Conservation (phyloP, 2,329 filamentous ascomycete species). For the Aspergillus pseudonomiae region DNA sequence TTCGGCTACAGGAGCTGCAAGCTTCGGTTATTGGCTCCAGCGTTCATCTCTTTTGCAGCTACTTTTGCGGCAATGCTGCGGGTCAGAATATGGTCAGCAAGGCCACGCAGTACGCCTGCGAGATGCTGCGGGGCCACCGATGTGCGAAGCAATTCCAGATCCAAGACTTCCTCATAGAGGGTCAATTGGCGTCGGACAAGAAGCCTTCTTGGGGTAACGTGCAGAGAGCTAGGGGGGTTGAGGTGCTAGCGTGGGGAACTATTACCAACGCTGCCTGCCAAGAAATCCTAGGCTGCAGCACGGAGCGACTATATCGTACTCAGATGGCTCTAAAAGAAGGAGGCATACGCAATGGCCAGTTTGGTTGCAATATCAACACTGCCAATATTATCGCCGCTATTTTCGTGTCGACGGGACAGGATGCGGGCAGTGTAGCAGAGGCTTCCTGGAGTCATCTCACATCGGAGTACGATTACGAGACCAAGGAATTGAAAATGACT, state of each 20-base stretch:
- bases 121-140: neutral
- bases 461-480: constrained; percentile 22
- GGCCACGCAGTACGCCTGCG: constrained; percentile 30
- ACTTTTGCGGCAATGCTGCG: constrained; percentile 30
- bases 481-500: constrained; percentile 23
- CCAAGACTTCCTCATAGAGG: constrained; percentile 20
- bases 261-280: constrained; percentile 22
- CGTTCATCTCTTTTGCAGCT: constrained; percentile 29
- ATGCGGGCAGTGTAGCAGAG: constrained; percentile 25
- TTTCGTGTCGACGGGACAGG: constrained; percentile 30
- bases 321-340: constrained; percentile 18
- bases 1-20: constrained; percentile 12
- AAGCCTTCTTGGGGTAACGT: constrained; percentile 30
- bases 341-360: constrained; percentile 21
- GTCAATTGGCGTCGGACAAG: constrained; percentile 30
- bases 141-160: neutral
- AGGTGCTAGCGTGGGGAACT: constrained; percentile 30
- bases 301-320: constrained; percentile 15
- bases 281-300: constrained; percentile 21
- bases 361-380: constrained; percentile 23
- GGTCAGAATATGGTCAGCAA: constrained; percentile 38
- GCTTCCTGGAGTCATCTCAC: constrained; percentile 27
- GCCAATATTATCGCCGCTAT: constrained; percentile 27
- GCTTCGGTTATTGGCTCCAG: constrained; percentile 24
- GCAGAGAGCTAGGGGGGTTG: constrained; percentile 24